A percentile compares a stretch with the other conserved stretches of the same genome.
These are phyloP conservation scores for Backusella tarrabulga DNA, from an alignment of 192 early-diverging fungal species.

Conservation along the genomic window DNA sequence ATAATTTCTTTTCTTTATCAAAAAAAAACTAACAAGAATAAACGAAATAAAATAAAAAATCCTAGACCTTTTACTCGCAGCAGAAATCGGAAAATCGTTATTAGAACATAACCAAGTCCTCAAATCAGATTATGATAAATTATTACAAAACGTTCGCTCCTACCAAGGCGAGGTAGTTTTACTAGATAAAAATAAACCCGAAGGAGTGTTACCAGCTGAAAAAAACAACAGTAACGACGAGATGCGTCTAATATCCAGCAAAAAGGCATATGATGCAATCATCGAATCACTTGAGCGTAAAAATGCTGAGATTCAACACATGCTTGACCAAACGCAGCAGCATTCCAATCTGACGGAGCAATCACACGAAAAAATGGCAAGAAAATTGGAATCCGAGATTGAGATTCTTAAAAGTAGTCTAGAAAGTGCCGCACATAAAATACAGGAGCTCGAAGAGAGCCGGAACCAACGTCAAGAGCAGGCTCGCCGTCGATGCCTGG, in stretches of 20 bases:
- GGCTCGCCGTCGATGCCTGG: neutral
- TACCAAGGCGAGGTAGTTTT: neutral
- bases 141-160: constrained; percentile 15
- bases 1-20: neutral
- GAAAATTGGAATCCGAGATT: constrained; percentile 29
- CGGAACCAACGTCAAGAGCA: constrained; percentile 10
- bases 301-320: constrained; percentile 26
- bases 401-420: constrained; percentile 13
- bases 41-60: neutral
- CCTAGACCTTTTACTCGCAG: constrained; percentile 42
- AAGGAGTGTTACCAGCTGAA: neutral
- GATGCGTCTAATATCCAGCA: constrained; percentile 17
- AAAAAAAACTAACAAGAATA: neutral
- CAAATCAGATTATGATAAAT: constrained; percentile 40
- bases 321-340: constrained; percentile 19
- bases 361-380: constrained; percentile 16
- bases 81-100: constrained; percentile 45
- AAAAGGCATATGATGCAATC: constrained; percentile 12
- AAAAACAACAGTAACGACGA: neutral
- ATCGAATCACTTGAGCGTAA: constrained; percentile 30
- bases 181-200: neutral
- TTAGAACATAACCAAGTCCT: constrained; percentile 41
- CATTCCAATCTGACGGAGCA: constrained; percentile 13
- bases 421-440: constrained; percentile 25
- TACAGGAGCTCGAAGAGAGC: constrained; percentile 32